Conservation (phyloP, 2,329 filamentous ascomycete species). For the Hymenoscyphus fructigenus region DNA sequence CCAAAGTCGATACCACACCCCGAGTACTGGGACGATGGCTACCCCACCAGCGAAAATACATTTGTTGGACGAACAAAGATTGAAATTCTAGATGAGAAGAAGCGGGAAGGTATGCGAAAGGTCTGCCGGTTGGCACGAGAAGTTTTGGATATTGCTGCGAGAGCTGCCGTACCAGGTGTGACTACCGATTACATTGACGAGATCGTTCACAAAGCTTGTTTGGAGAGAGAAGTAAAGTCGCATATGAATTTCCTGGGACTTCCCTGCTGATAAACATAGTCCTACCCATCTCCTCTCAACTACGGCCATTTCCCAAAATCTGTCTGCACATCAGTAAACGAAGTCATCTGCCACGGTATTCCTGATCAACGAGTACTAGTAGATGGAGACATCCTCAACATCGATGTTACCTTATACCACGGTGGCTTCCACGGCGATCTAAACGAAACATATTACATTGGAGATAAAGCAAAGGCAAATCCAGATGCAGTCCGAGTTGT, state of each 20-base stretch:
- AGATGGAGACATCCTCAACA: slow-evolving; percentile 95
- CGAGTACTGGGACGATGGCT: slow-evolving; percentile 85
- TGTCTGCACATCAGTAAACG: slow-evolving; percentile 93
- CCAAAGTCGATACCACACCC: slow-evolving; percentile 80
- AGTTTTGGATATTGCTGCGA: slow-evolving; percentile 87
- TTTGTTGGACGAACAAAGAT: slow-evolving; percentile 75
- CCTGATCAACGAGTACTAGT: slow-evolving; percentile 83
- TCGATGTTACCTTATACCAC: slow-evolving; percentile 93
- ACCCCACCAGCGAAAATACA: slow-evolving; percentile 59
- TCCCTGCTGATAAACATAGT: slow-evolving; percentile 50
- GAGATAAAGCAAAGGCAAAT: slow-evolving; percentile 79
- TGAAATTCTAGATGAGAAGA: slow-evolving; percentile 74
- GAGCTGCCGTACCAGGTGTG: slow-evolving; percentile 81
- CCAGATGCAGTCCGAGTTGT: slow-evolving; percentile 87
- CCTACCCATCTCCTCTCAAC: slow-evolving; percentile 92
- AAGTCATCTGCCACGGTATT: slow-evolving; percentile 98
- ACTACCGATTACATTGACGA: slow-evolving; percentile 96
- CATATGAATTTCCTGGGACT: not conserved
- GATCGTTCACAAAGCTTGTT: slow-evolving; percentile 89
- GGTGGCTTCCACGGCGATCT: slow-evolving; percentile 93
- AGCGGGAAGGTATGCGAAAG: slow-evolving; percentile 84
- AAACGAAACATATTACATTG: slow-evolving; percentile 98
- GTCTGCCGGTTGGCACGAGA: slow-evolving; percentile 85
- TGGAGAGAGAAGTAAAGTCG: slow-evolving; percentile 79
- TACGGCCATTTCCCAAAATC: slow-evolving; percentile 98